Evolutionary conservation across 805 yeast species (phyloP), one percentile per base, ranked within the genome.

Genomic region (Nakazawaea wyomingensis): DNA sequence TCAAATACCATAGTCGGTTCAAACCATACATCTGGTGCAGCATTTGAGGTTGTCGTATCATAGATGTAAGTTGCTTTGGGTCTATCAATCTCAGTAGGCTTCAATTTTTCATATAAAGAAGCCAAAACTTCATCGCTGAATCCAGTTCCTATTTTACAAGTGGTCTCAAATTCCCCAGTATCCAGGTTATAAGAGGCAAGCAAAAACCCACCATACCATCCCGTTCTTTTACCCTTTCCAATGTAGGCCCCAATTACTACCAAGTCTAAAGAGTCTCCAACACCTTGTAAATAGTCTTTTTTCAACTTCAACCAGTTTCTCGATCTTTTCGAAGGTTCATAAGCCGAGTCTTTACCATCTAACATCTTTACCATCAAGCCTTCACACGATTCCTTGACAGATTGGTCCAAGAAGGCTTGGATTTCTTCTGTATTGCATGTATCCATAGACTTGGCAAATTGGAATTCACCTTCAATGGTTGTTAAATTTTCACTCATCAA

Each of bases 131-230:
- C 97, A 51, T 93, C 99, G 32, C 89, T 78, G 57, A 93, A 93
- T 0, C 99, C 99, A 0, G 99, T 93, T 37, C 99, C 99, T 43
- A 95, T 90, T 60, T 93, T 93, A 66, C 99, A 93, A 33, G 95
- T 83, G 0, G 97, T 85, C 61, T 93, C 98, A 59, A 76, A 88
- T 55, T 90, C 97, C 18, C 95, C 98, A 0, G 88, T 76, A 45
- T 91, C 96, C 44, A 80, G 80, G 55, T 93, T 93, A 57, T 88
- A 91, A 24, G 95, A 83, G 0, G 96, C 98, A 39, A 93, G 68
- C 31, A 93, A 62, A 56, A 90, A 93, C 2, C 98, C 99, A 41
- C 99, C 99, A 60, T 91, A 93, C 48, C 84, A 75, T 9, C 96
- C 96, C 0, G 98, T 90, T 57, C 99, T 76, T 62, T 91, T 93